These are phyloP conservation scores for Ailanthus altissimus DNA, from an alignment of 345 rosid genomes.

Conservation along the genomic window DNA sequence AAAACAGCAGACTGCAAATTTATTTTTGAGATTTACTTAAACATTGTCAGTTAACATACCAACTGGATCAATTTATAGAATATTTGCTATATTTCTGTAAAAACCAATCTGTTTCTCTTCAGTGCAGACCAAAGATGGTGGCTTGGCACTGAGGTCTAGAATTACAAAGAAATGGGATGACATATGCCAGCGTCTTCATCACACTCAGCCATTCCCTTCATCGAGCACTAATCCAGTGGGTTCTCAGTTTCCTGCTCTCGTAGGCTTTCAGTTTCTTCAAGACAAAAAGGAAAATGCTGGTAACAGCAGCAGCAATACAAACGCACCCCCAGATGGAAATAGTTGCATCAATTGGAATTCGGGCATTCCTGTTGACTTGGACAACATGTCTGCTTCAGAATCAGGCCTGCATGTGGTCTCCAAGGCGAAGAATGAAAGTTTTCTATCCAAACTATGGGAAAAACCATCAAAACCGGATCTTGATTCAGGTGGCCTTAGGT, in stretches of 20 bases:
- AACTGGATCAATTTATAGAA: background rate
- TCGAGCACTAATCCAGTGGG: conserved; percentile 24
- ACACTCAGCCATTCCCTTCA: conserved; percentile 17
- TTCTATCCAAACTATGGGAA: conserved; percentile 36
- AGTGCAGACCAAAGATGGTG: conserved; percentile 75
- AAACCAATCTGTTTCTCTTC: conserved; percentile 45
- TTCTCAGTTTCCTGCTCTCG: conserved; percentile 31
- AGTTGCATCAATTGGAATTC: conserved; percentile 28
- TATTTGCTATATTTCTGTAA: conserved; percentile 32
- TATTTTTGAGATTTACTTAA: background rate
- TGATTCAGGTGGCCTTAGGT: conserved; percentile 29
- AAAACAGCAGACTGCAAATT: conserved; percentile 9
- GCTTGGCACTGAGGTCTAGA: conserved; percentile 34
- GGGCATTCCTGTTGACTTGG: conserved; percentile 27
- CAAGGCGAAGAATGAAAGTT: conserved; percentile 29
- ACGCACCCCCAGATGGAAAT: conserved; percentile 22
- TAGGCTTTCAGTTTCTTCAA: conserved; percentile 37
- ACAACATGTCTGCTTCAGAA: conserved; percentile 25
- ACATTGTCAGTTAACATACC: background rate
- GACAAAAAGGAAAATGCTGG: conserved; percentile 32
- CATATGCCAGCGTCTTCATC: conserved; percentile 46
- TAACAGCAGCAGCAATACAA: conserved; percentile 25
- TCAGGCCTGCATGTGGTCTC: conserved; percentile 23
- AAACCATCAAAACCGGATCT: conserved; percentile 35
- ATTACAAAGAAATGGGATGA: conserved; percentile 47